Evolutionary conservation across 2,329 filamentous ascomycete species (phyloP).

Genomic region (Cryphonectria nitschkei): DNA sequence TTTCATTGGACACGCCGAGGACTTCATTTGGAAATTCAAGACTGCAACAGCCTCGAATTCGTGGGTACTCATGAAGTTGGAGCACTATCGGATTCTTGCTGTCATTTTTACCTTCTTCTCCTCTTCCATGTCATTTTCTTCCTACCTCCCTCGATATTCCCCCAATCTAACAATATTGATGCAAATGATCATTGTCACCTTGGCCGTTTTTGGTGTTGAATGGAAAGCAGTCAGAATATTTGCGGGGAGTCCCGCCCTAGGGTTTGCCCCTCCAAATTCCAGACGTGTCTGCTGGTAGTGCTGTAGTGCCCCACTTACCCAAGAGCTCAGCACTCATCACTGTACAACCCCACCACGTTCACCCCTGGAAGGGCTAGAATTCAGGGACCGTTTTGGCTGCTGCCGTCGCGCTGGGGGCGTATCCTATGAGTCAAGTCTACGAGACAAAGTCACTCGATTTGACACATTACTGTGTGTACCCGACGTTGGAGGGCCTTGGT

Average conservation of each 20-base stretch:
- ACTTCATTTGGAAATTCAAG: not conserved
- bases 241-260: not conserved
- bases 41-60: not conserved
- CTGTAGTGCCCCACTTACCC: not conserved
- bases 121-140: no score
- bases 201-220: constrained; percentile 9
- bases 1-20: not conserved
- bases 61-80: not conserved
- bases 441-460: not conserved
- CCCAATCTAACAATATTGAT: not conserved
- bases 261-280: not conserved
- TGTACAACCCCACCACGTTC: not conserved
- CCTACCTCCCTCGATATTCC: not conserved
- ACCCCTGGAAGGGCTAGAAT: constrained; percentile 1
- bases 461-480: constrained; percentile 5
- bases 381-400: not conserved
- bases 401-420: not conserved
- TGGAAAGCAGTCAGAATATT: not conserved
- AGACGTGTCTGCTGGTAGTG: not conserved
- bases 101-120: no score
- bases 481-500: not conserved
- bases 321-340: not conserved
- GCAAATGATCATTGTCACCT: not conserved
- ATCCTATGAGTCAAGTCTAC: constrained; percentile 12
- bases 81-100: not conserved